Percentiles rank a stretch among this genome's conserved stretches.
Evolutionary conservation across 2,329 filamentous ascomycete genomes (phyloP).

Genomic region (Ascochyta pisi): DNA sequence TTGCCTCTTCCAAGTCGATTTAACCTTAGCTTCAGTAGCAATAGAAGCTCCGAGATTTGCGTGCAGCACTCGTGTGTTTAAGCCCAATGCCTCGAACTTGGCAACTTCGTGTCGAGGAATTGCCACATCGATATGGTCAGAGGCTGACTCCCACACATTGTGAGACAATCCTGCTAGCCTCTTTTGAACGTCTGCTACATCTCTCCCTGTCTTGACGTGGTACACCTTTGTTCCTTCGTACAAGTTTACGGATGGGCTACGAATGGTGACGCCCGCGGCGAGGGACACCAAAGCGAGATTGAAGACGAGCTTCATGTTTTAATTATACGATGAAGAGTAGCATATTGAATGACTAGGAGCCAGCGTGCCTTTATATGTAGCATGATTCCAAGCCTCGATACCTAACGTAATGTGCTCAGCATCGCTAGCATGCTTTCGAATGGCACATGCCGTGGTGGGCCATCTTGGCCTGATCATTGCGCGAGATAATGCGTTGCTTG

Average conservation of each 20-base stretch:
- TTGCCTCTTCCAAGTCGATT: constrained; percentile 46
- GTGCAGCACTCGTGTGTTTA: constrained; percentile 51
- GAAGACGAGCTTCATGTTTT: constrained; percentile 25
- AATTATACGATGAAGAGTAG: background rate
- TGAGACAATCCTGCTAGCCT: constrained; percentile 47
- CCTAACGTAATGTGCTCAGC: background rate
- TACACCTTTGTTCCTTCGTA: constrained; percentile 54
- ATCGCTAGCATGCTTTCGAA: background rate
- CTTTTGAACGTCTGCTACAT: constrained; percentile 43
- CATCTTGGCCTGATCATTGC: background rate
- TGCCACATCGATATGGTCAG: constrained; percentile 52
- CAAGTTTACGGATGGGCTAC: constrained; percentile 31
- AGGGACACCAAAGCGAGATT: constrained; percentile 25
- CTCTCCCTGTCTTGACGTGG: constrained; percentile 45
- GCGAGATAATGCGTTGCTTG: constrained; percentile 5
- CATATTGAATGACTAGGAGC: background rate
- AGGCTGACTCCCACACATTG: constrained; percentile 47
- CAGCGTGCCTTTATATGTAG: background rate
- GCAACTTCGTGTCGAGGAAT: constrained; percentile 49
- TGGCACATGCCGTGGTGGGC: background rate
- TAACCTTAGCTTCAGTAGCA: constrained; percentile 50
- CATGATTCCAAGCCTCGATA: background rate
- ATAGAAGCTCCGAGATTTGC: constrained; percentile 55
- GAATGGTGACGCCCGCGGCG: constrained; percentile 23
- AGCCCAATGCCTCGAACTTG: constrained; percentile 49